Evolutionary conservation across 805 yeast genomes (phyloP).

Genomic region (Lipomyces spencermartinsiae): DNA sequence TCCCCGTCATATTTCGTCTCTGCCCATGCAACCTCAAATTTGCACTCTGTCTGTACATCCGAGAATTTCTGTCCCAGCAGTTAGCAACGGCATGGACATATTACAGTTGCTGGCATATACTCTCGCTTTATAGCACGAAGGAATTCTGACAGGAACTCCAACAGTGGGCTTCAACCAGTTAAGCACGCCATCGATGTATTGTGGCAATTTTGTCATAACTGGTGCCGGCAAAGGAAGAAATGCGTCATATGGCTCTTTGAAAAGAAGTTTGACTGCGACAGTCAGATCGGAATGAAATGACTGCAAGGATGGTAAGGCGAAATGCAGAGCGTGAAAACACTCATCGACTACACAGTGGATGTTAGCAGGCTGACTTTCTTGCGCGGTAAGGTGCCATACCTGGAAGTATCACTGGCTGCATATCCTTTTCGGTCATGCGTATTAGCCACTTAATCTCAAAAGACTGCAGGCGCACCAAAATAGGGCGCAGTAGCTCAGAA

Average conservation of each 20-base stretch:
- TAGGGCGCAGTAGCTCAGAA: slow-evolving; percentile 12
- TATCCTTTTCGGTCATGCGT: slow-evolving; percentile 20
- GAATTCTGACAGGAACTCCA: slow-evolving; percentile 24
- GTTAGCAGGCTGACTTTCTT: background rate
- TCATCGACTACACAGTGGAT: slow-evolving; percentile 3
- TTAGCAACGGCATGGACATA: background rate
- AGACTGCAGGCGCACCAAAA: slow-evolving; percentile 13
- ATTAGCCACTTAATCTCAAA: slow-evolving; percentile 31
- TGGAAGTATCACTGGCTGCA: slow-evolving; percentile 24
- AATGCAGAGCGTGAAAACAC: slow-evolving; percentile 18
- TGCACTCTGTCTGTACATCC: slow-evolving; percentile 9
- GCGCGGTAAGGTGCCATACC: background rate
- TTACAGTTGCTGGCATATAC: background rate
- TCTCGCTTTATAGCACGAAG: slow-evolving; percentile 26
- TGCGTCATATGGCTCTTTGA: slow-evolving; percentile 16
- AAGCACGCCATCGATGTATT: slow-evolving; percentile 9
- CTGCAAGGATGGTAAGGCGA: slow-evolving; percentile 21
- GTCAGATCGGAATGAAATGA: slow-evolving; percentile 14
- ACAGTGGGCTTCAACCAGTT: slow-evolving; percentile 20
- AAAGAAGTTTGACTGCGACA: slow-evolving; percentile 2
- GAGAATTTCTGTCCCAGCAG: background rate
- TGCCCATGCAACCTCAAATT: slow-evolving; percentile 4
- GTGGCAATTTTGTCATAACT: background rate
- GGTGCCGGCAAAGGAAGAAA: slow-evolving; percentile 5
- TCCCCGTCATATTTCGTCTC: slow-evolving; percentile 36